Percentiles rank a stretch among this genome's conserved stretches.
phyloP scores from a whole-genome alignment of 2,329 filamentous ascomycete species.

The Exophiala viscosa region DNA sequence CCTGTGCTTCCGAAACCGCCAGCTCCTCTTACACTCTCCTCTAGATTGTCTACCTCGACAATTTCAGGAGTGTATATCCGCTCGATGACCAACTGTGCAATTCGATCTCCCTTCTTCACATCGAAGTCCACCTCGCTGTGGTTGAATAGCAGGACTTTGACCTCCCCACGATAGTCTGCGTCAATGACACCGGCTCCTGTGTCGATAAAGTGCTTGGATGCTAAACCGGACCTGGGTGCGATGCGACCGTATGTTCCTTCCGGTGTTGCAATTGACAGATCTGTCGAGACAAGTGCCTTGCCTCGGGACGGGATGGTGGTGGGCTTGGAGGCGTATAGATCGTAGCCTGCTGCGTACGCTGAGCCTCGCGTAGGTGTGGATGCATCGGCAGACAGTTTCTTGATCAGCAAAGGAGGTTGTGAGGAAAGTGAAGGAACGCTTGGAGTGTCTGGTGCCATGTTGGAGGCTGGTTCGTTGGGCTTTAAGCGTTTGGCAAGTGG shows the following conservation, averaged over 20 bases:
- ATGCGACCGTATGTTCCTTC: slow-evolving; percentile 86
- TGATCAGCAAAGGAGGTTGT: slow-evolving; percentile 69
- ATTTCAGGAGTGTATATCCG: slow-evolving; percentile 92
- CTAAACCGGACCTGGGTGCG: slow-evolving; percentile 85
- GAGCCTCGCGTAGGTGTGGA: slow-evolving; percentile 82
- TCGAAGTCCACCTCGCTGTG: slow-evolving; percentile 76
- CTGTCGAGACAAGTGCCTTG: slow-evolving; percentile 83
- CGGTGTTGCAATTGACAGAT: slow-evolving; percentile 85
- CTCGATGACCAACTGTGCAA: slow-evolving; percentile 92
- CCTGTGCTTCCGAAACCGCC: slow-evolving; percentile 93
- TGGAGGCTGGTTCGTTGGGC: slow-evolving; percentile 42
- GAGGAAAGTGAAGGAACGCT: slow-evolving; percentile 33
- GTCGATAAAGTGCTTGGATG: slow-evolving; percentile 92
- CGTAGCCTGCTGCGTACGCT: slow-evolving; percentile 87
- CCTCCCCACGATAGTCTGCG: slow-evolving; percentile 89
- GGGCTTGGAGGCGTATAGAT: slow-evolving; percentile 75
- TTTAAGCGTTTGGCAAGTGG: slow-evolving; percentile 79
- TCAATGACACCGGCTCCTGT: slow-evolving; percentile 96
- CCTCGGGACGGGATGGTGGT: slow-evolving; percentile 75
- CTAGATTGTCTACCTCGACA: slow-evolving; percentile 79
- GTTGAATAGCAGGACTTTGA: slow-evolving; percentile 95
- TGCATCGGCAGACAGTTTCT: slow-evolving; percentile 80
- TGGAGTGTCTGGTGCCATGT: slow-evolving; percentile 25
- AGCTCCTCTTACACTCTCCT: slow-evolving; percentile 83
- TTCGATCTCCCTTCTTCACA: slow-evolving; percentile 78